Evolutionary conservation across 768 basidiomycete genomes (phyloP).

Genomic region (Leccinellum albellum): DNA sequence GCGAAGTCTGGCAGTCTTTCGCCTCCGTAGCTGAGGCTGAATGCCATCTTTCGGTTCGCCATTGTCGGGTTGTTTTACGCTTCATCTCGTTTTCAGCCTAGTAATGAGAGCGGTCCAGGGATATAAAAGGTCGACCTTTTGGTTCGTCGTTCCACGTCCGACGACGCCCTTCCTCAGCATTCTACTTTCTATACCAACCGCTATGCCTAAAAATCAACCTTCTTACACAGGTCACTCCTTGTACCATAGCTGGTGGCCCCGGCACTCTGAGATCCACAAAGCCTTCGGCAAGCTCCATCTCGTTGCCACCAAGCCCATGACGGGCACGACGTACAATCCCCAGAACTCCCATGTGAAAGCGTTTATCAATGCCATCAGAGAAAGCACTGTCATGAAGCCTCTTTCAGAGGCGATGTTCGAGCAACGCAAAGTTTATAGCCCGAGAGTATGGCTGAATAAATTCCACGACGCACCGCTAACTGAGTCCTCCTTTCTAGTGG

Average conservation of each 20-base stretch:
- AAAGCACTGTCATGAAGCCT: neutral
- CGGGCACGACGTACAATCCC: rapidly evolving
- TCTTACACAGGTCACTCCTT: neutral
- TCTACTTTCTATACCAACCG: neutral
- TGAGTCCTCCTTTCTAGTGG: neutral
- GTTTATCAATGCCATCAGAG: neutral
- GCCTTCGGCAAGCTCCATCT: neutral
- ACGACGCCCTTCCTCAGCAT: neutral
- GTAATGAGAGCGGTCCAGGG: neutral
- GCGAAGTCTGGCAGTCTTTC: too few species aligned
- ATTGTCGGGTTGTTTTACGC: too few species aligned
- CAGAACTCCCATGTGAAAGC: neutral
- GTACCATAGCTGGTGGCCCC: neutral
- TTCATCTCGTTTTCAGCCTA: too few species aligned
- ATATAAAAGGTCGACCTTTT: neutral
- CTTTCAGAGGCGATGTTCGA: neutral
- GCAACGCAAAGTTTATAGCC: neutral
- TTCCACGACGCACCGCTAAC: neutral
- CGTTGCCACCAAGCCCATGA: neutral
- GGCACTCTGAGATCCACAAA: neutral
- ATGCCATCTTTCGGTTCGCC: too few species aligned
- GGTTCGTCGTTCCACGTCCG: neutral
- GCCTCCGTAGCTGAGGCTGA: too few species aligned
- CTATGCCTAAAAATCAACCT: neutral
- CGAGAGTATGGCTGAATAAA: neutral